A percentile compares a stretch with the other conserved stretches of the same genome.
phyloP scores from a whole-genome alignment of 164 flowering plant genomes.

The Stephania cephalantha region DNA sequence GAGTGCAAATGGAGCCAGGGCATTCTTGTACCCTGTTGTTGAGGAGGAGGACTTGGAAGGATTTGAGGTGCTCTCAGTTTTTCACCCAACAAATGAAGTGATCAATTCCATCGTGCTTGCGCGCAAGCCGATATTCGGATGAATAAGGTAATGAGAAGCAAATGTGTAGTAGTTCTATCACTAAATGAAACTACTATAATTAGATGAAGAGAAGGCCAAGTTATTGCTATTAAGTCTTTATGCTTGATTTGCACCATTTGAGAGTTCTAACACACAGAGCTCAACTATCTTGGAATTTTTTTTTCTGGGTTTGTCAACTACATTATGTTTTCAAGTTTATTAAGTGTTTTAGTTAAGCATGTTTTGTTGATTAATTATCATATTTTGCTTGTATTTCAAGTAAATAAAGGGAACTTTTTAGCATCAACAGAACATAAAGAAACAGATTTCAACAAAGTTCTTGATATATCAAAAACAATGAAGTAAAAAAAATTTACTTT shows the following conservation, averaged over 20 bases:
- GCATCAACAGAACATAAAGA: no score
- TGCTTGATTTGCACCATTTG: not conserved
- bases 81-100: constrained; percentile 53
- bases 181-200: not conserved
- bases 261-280: not conserved
- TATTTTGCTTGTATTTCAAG: not conserved
- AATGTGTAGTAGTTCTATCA: not conserved
- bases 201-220: not conserved
- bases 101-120: not conserved
- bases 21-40: constrained; percentile 52
- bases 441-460: not conserved
- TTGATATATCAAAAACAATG: not conserved
- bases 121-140: not conserved
- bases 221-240: not conserved
- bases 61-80: constrained; percentile 42
- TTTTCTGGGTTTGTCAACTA: not conserved
- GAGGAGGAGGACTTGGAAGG: constrained; percentile 37
- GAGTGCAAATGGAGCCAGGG: constrained; percentile 57
- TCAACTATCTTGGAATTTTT: not conserved
- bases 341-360: not conserved
- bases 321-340: not conserved
- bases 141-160: not conserved
- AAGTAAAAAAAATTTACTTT: no score
- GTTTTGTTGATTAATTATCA: not conserved
- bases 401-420: not conserved